Percentiles rank a stretch among this genome's conserved stretches.
Evolutionary conservation across 768 basidiomycete genomes (phyloP).

Genomic region (Rhodotorula graminis): DNA sequence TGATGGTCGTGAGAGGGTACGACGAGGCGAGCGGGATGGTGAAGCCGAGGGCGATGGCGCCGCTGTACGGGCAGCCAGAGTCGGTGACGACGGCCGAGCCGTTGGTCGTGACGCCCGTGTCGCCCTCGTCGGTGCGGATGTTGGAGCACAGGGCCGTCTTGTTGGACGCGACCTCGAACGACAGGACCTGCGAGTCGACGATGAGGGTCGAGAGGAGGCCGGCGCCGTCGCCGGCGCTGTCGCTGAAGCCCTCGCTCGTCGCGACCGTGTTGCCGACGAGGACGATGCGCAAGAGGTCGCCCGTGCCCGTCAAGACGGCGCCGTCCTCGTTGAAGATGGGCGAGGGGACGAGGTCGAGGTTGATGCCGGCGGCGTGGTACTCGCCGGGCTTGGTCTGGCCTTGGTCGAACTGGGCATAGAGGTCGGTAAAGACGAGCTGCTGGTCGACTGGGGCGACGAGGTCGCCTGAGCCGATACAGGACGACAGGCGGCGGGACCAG

Average conservation of each 20-base stretch:
- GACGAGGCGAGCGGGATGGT: constrained; percentile 58
- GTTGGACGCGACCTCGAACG: constrained; percentile 66
- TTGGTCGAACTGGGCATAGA: constrained; percentile 33
- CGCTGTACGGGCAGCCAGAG: constrained; percentile 67
- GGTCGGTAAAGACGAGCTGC: constrained; percentile 21
- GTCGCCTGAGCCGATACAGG: constrained; percentile 1
- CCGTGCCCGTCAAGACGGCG: constrained; percentile 14
- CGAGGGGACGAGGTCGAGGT: background rate
- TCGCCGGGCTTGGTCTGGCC: constrained; percentile 13
- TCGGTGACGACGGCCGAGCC: constrained; percentile 50
- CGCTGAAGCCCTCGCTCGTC: constrained; percentile 26
- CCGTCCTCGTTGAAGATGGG: constrained; percentile 21
- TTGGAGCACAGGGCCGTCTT: constrained; percentile 70
- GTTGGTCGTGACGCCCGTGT: constrained; percentile 46
- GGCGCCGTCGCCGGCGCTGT: constrained; percentile 20
- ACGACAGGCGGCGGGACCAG: background rate
- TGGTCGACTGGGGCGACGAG: constrained; percentile 5
- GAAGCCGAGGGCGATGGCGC: constrained; percentile 74
- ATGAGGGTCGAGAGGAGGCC: constrained; percentile 28
- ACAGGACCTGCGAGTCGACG: constrained; percentile 61
- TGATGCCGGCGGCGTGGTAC: constrained; percentile 12
- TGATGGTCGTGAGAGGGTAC: constrained; percentile 74
- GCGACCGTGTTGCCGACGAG: constrained; percentile 16
- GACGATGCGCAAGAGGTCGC: constrained; percentile 31
- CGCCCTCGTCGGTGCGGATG: constrained; percentile 52